Base-by-base conservation (phyloP, 345 rosid species). In the Barbarea vulgaris region DNA sequence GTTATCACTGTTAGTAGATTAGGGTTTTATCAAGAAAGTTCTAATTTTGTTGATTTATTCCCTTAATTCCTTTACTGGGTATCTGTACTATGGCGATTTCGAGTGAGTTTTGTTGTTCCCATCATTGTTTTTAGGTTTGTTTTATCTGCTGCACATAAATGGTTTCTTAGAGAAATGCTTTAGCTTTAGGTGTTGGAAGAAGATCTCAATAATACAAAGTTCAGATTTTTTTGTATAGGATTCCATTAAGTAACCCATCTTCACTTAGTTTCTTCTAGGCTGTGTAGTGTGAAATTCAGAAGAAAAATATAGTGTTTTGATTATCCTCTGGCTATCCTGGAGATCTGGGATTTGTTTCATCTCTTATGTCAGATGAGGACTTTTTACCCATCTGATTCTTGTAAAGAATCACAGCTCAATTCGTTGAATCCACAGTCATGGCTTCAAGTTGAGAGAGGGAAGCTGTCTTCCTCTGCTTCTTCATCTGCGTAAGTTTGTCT, bases 381-480 rank as follows among this genome's bases (percentile, higher is more conserved):
- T 33, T 88, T 89, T 79, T 85, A 85, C 69, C 88, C 93, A 5
- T 85, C 97, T 57, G 97, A 92, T 65, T 83, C 94, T 27, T 93
- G 87, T 84, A 95, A 92, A 86, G 98, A 93, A 57, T 75, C 91
- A 57, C 93, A 89, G 76, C 86, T 87, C 78, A 74, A 87, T 87
- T 87, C 88, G 1, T 77, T 90, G 48, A 95, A 95, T 89, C 98
- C 97, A 5, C 98, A 95, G 84, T 90, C 98, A 61, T 95, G 99
- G 99, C 99, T 92, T 68, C 99, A 95, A 83, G 98, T 92, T 73
- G 99, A 95, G 79, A 88, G 98, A 81, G 99, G 98, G 79, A 95
- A 93, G 77, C 84, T 84, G 5, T 80, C 91, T 21, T 74, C 88
- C 17, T 84, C 80, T 15, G 69, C 83, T 36, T 83, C 90, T 50